These are phyloP conservation scores for Fraxinus sp. DNA, from an alignment of 305 asterid species.

Conservation along the genomic window DNA sequence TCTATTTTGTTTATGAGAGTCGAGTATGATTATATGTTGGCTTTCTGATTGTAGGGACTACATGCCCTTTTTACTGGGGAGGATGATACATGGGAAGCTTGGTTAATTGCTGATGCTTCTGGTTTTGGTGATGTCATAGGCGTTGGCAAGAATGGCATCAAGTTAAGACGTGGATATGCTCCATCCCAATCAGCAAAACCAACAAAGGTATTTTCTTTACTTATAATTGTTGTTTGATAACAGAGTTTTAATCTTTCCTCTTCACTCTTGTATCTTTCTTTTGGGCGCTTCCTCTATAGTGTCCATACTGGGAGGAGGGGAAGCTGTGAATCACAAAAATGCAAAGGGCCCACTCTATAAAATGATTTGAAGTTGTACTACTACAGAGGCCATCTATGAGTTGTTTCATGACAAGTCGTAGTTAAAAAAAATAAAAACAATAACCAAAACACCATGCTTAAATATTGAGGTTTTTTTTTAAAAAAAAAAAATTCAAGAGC, in stretches of 20 bases:
- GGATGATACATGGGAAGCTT: slow-evolving; percentile 98
- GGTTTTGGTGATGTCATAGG: slow-evolving; percentile 59
- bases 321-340: not conserved
- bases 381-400: not conserved
- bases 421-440: not conserved
- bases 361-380: not conserved
- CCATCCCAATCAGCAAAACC: slow-evolving; percentile 77
- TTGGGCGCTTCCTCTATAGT: not conserved
- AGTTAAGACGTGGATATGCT: slow-evolving; percentile 93
- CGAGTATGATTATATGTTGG: slow-evolving; percentile 15
- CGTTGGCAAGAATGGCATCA: slow-evolving; percentile 50
- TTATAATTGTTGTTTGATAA: not conserved
- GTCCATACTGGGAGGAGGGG: not conserved
- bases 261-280: slow-evolving; percentile 2
- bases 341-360: not conserved
- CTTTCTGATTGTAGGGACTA: slow-evolving; percentile 60
- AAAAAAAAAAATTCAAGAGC: too few relatives aligned
- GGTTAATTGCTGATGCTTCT: slow-evolving; percentile 75
- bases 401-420: not conserved
- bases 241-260: slow-evolving; percentile 3
- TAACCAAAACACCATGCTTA: not conserved
- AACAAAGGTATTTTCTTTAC: slow-evolving; percentile 58
- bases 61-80: slow-evolving; percentile 95
- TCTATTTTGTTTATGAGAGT: not conserved
- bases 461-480: not conserved